Percentiles rank a stretch among this genome's conserved stretches.
phyloP scores from a whole-genome alignment of 768 basidiomycete genomes.

The Scleroderma citrinum region DNA sequence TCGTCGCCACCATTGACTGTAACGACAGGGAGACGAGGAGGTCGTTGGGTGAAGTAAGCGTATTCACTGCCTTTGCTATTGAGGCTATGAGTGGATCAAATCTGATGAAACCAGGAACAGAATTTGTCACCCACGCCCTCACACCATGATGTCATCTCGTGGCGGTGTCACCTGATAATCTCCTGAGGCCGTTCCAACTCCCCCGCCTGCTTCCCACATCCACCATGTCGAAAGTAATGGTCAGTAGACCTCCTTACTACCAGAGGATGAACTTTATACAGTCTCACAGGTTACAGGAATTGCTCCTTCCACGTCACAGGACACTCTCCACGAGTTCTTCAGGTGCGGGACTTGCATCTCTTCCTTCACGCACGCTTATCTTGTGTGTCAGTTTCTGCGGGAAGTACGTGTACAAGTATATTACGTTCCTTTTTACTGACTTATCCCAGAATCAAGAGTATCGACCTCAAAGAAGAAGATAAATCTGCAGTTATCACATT shows the following conservation, averaged over 20 bases:
- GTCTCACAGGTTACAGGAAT: constrained; percentile 62
- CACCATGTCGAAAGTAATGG: constrained; percentile 20
- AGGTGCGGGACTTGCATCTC: constrained; percentile 40
- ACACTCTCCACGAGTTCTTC: constrained; percentile 75
- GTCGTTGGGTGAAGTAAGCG: too few species aligned
- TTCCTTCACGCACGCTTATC: constrained; percentile 1
- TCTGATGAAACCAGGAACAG: background rate
- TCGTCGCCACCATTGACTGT: background rate
- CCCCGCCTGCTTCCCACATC: background rate
- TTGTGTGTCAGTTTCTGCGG: constrained; percentile 69
- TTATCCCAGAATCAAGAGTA: constrained; percentile 51
- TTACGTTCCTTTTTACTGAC: constrained; percentile 2
- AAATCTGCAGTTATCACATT: constrained; percentile 70
- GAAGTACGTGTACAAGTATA: constrained; percentile 40
- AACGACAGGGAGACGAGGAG: background rate
- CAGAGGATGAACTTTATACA: background rate
- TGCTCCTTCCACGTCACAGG: constrained; percentile 56
- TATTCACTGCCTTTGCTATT: background rate
- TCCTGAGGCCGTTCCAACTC: constrained; percentile 1
- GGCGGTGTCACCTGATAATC: constrained; percentile 3
- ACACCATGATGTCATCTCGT: background rate
- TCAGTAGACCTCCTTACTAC: constrained; percentile 12
- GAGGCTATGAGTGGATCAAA: background rate
- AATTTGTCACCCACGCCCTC: background rate
- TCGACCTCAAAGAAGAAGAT: constrained; percentile 44